phyloP scores from a whole-genome alignment of 768 basidiomycete genomes.

The Psilocybe cyanescens region DNA sequence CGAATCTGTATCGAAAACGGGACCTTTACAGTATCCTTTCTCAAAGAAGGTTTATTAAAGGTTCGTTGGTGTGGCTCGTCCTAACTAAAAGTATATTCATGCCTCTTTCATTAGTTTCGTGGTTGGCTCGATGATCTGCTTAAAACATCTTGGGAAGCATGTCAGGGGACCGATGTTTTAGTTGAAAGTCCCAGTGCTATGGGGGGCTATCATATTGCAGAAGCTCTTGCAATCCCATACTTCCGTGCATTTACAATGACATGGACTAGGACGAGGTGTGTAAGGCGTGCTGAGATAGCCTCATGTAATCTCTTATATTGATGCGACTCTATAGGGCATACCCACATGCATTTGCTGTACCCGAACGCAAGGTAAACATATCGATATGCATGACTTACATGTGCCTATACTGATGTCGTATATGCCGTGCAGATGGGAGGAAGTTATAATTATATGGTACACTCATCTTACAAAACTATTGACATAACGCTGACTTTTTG shows the following conservation, averaged over 20 bases:
- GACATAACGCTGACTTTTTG: neutral
- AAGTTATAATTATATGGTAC: conserved; percentile 96
- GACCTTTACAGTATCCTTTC: conserved; percentile 93
- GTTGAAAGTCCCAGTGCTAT: conserved; percentile 97
- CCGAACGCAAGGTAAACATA: conserved; percentile 78
- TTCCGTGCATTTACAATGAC: conserved; percentile 98
- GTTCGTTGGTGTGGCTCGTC: conserved; percentile 37
- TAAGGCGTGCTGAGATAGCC: neutral
- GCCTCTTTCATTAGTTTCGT: conserved; percentile 67
- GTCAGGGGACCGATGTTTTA: conserved; percentile 91
- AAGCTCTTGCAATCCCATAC: conserved; percentile 91
- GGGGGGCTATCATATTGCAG: conserved; percentile 96
- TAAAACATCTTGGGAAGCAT: conserved; percentile 94
- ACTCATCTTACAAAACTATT: neutral
- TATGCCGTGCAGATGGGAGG: conserved; percentile 79
- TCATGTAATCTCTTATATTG: neutral
- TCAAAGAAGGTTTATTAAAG: conserved; percentile 89
- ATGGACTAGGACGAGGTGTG: conserved; percentile 89
- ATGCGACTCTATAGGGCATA: conserved; percentile 63
- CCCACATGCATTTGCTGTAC: conserved; percentile 97
- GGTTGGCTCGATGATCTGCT: conserved; percentile 98
- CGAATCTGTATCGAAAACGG: conserved; percentile 98
- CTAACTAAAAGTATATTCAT: no score
- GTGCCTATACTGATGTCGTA: conserved; percentile 13
- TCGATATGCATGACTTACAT: neutral